Base-by-base conservation (phyloP, 2,329 filamentous ascomycete genomes). In the Raffaelea albimanens region DNA sequence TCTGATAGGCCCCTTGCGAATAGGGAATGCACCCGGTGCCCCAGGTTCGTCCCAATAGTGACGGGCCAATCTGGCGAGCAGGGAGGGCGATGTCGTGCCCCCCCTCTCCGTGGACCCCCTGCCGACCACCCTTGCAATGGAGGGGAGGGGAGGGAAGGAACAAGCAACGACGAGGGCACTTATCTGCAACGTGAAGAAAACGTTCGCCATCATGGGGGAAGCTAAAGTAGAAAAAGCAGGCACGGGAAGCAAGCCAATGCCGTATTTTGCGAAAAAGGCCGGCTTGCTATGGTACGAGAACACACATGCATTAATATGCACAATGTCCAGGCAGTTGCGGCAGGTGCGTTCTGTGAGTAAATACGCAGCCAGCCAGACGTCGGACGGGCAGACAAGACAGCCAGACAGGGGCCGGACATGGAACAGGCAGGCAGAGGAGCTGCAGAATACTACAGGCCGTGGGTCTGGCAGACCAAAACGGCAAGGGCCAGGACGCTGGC, bases 31-130 rank as follows among this genome's bases (percentile, higher is more conserved):
- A 40, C 34, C 47, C 49, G 34, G 48, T 44, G 47, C 51, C 51
- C 53, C 47, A 53, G 51, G 46, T 50, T 51, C 51, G 45, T 54
- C 52, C 47, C 44, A 46, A 49, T 34, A 25, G 44, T 20, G 22
- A 40, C 13, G 40, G 44, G 40, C 22, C 40, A 48, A 46, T 51
- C 40, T 45, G 33, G 45, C 39, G 25, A 36, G 20, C 29, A n/a
- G 18, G 40, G 49, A 43, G 50, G 46, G 45, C 41, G 44, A 49
- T 49, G 47, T 48, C 43, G 50, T 48, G 47, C 50, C 44, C 46
- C 40, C 25, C 25, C 25, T 29, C 25, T 7, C 25, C 13, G 25
- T 29, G 13, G 13, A 29, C 25, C 25, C 48, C 22, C 5, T 31
- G 14, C 16, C 25, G n/a, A 18, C 21, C n/a, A 10, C 40, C 20